These are phyloP conservation scores for Hypoxylon intermedium DNA, from an alignment of 495 filamentous ascomycete species.

Conservation along the genomic window DNA sequence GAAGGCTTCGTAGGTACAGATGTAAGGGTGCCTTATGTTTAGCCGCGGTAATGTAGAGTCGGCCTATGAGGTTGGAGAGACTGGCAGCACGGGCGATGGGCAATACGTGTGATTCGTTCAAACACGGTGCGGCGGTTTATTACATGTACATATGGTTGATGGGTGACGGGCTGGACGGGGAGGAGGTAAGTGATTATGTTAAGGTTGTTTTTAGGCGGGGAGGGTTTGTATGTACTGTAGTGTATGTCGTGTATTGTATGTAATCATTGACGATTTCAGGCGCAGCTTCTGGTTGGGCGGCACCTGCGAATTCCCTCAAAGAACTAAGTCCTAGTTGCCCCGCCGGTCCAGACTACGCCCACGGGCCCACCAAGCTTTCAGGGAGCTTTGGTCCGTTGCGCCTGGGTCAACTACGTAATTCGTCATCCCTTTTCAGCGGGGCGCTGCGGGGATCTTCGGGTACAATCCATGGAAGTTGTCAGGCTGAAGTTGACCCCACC, in stretches of 20 bases:
- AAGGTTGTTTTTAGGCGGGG: conserved; percentile 18
- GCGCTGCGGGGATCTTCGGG: conserved; percentile 29
- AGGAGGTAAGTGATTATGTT: conserved; percentile 1
- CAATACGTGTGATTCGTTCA: conserved; percentile 32
- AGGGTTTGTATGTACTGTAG: neutral
- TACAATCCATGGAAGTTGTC: conserved; percentile 18
- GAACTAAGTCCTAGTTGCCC: conserved; percentile 13
- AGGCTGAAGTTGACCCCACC: conserved; percentile 13
- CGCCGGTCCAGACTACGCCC: neutral
- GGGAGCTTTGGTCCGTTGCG: conserved; percentile 30
- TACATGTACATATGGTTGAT: too few relatives aligned
- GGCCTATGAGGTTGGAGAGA: conserved; percentile 4
- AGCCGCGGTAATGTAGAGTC: conserved; percentile 18
- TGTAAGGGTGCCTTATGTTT: conserved; percentile 7
- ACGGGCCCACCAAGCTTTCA: neutral
- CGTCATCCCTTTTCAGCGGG: conserved; percentile 12
- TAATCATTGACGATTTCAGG: conserved; percentile 12
- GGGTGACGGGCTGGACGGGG: conserved; percentile 22
- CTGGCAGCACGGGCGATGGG: conserved; percentile 11
- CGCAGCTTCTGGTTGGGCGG: conserved; percentile 18
- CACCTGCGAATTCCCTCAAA: conserved; percentile 36
- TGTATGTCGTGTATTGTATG: neutral
- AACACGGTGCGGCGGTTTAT: conserved; percentile 12
- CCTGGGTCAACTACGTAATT: conserved; percentile 35
- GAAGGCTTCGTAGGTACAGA: conserved; percentile 1